Conservation (phyloP, 768 basidiomycete genomes). For the Pseudohyphozyma bogoriensis region DNA sequence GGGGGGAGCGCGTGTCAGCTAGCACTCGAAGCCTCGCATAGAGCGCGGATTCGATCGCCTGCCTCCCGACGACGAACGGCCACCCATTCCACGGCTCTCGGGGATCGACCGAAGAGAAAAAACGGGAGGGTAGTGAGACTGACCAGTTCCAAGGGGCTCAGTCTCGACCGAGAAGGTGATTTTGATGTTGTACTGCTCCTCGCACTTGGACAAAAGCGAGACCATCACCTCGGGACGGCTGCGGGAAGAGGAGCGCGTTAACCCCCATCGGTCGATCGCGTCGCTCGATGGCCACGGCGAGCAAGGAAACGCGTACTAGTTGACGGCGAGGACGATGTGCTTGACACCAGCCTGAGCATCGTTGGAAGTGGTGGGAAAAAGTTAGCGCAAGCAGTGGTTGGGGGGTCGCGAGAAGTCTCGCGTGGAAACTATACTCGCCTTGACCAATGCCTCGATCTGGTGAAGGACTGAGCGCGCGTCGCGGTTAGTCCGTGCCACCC, state of each 20-base stretch:
- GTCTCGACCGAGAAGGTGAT: slow-evolving; percentile 45
- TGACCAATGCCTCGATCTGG: slow-evolving; percentile 45
- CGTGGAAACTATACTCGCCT: slow-evolving; percentile 31
- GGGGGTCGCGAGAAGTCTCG: neutral
- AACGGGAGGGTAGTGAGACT: slow-evolving; percentile 22
- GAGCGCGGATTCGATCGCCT: too few species aligned
- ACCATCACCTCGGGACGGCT: slow-evolving; percentile 46
- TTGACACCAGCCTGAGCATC: slow-evolving; percentile 46
- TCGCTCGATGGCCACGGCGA: neutral
- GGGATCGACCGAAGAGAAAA: neutral
- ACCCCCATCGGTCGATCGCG: neutral
- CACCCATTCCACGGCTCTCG: too few species aligned
- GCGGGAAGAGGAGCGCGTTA: slow-evolving; percentile 11
- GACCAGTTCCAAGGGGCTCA: slow-evolving; percentile 45
- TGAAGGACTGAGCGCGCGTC: slow-evolving; percentile 37
- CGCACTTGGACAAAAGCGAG: slow-evolving; percentile 42
- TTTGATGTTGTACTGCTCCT: slow-evolving; percentile 43
- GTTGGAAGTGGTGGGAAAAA: neutral
- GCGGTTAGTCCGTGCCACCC: neutral
- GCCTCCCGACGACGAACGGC: too few species aligned
- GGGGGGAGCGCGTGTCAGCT: neutral
- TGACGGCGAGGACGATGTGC: slow-evolving; percentile 46
- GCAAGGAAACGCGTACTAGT: slow-evolving; percentile 32
- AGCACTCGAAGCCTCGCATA: too few species aligned
- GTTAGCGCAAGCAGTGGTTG: neutral